Base-by-base conservation (phyloP, 805 yeast species). In the Candida orba region DNA sequence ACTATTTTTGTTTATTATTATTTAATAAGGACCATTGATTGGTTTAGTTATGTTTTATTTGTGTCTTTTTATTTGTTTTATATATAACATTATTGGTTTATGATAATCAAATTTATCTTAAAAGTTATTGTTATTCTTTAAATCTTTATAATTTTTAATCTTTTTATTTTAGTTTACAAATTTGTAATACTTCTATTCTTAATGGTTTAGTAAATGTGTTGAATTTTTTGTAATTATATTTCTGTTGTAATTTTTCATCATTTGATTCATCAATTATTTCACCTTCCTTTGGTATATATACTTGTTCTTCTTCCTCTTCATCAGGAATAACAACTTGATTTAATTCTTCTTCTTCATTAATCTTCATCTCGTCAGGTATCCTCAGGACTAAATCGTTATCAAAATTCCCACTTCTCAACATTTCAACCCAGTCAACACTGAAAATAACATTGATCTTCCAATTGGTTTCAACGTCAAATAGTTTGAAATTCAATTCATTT, bases 271-370 rank as follows among this genome's bases (percentile, higher is more conserved):
- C 9, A 3, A 34, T 27, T 38, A 46, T 27, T 39, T 46, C 54
- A 25, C 41, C 56, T 44, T 54, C 57, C 18, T 46, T 42, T 2
- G 58, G 56, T 10, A 54, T 55, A 10, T 33, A 23, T 4, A 41
- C 9, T 9, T 39, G 46, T 17, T 47, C 52, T 15, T 51, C 43
- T 17, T 31, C 40, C 15, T 25, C 54, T 44, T 54, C 57, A 15
- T 46, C 44, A 2, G 58, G 56, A 13, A 54, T 55, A 9, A 33
- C 30, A 8, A 41, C 7, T 6, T 39, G 46, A 15, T 46, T 50
- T 17, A 50, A 41, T 17, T 31, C 38, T 10, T 18, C 13, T 10
- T 6, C 29, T 10, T 27, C 14, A 27, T 27, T 13, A 27, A 12
- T 6, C 4, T 37, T 6, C 5, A 35, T 24, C 6, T 29, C 37